Evolutionary conservation across 306 rosid species (phyloP).

Genomic region (Erythrophleum fordii): DNA sequence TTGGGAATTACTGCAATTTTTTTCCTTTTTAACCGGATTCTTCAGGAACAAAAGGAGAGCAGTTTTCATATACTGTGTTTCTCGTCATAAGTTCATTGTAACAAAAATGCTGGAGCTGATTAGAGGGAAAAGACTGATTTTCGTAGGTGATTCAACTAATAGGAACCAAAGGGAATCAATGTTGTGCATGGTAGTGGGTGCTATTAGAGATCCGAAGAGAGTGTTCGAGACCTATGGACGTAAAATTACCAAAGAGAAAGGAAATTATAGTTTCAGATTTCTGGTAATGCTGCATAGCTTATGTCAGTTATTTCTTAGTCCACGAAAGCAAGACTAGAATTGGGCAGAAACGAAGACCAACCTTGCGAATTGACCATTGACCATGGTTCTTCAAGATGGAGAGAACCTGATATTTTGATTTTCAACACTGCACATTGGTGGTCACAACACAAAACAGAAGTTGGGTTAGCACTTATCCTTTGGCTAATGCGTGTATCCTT

Average conservation of each 20-base stretch:
- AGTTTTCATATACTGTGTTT: conserved; percentile 26
- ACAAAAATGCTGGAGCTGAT: conserved; percentile 80
- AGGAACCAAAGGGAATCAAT: conserved; percentile 97
- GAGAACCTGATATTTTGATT: conserved; percentile 83
- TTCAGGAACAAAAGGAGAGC: conserved; percentile 3
- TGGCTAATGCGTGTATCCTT: not conserved
- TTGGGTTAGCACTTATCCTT: conserved; percentile 69
- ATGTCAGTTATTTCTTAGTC: conserved; percentile 78
- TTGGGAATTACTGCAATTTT: not conserved
- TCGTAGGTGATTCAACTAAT: conserved; percentile 91
- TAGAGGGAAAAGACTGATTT: conserved; percentile 88
- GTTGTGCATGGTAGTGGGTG: conserved; percentile 79
- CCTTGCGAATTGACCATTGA: conserved; percentile 79
- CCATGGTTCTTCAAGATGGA: conserved; percentile 89
- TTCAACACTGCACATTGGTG: conserved; percentile 98
- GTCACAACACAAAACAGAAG: conserved; percentile 87
- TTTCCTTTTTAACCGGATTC: not conserved
- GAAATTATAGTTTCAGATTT: conserved; percentile 79
- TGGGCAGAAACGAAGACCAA: conserved; percentile 68
- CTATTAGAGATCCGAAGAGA: conserved; percentile 68
- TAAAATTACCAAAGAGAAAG: conserved; percentile 78
- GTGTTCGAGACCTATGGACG: conserved; percentile 76
- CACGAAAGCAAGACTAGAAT: conserved; percentile 79
- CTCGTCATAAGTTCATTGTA: conserved; percentile 71
- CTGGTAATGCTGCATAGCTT: conserved; percentile 58